Base-by-base conservation (phyloP, 108 stramenopile genomes). In the Nitzschia inconspicua region DNA sequence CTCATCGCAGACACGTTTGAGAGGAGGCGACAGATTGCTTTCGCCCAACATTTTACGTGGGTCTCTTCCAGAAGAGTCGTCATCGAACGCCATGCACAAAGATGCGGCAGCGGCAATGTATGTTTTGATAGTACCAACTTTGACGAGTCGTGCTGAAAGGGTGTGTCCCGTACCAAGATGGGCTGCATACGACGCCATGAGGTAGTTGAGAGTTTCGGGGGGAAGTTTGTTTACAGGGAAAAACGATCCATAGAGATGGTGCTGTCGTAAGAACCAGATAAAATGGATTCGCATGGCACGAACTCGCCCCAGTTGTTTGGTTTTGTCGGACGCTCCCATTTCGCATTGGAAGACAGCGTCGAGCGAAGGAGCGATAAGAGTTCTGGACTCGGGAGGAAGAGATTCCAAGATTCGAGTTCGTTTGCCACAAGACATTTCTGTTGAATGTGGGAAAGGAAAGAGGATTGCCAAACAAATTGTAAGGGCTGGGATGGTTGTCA, bases 321-420 rank as follows among this genome's bases (percentile, higher is more conserved):
- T 7, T 25, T 14, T n/a, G 7, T 18, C 10, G 36, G 36, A 18
- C 23, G 55, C 14, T 11, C 55, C 55, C n/a, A 13, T n/a, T 10
- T 39, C n/a, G 16, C 23, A 16, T 39, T 56, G 34, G 34, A 16
- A 18, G 20, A 56, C 35, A 56, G 36, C 11, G 23, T 22, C 16
- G 36, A 56, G 35, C 18, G 7, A 14, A 56, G 55, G 36, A 29
- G 26, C 13, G 50, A 52, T 23, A 23, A 29, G 27, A 56, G 55
- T 19, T 56, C 55, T 18, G 55, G 35, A 36, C 36, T 39, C 35
- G 36, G 36, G 23, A n/a, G 55, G 55, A 56, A 56, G 39, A 19
- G 19, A 10, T 22, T 10, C 13, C 18, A 56, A 36, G 23, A 11
- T 39, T 22, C 8, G 9, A 39, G 23, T 11, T 18, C 18, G 6